phyloP scores from a whole-genome alignment of 1,284 basidiomycete species.

The Ganoderma lucidum region DNA sequence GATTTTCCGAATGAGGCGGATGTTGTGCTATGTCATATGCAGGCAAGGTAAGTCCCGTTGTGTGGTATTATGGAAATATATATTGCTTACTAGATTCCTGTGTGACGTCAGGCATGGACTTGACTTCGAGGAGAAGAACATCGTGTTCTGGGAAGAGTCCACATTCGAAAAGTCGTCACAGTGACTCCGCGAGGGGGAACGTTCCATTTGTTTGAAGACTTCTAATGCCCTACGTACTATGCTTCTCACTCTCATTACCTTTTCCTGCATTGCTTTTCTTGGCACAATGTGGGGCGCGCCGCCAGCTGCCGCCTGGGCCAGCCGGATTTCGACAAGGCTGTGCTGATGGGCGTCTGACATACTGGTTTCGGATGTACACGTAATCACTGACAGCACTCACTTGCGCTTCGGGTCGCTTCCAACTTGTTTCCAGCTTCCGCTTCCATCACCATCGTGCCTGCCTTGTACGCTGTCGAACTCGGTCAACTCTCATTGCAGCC shows the following conservation, averaged over 20 bases:
- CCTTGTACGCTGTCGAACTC: neutral
- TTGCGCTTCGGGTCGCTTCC: neutral
- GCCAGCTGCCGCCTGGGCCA: no score
- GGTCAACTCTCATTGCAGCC: no score
- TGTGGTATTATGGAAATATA: neutral
- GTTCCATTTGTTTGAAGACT: no score
- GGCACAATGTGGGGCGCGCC: no score
- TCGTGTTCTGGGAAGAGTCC: neutral
- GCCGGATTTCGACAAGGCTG: no score
- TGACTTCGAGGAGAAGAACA: neutral
- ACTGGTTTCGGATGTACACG: neutral
- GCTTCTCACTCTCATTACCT: no score
- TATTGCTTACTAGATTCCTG: neutral
- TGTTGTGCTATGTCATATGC: constrained; percentile 15
- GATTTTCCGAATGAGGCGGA: neutral
- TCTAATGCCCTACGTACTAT: no score
- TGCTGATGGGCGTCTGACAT: neutral
- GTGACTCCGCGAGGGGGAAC: no score
- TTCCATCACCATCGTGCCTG: neutral
- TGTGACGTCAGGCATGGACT: neutral
- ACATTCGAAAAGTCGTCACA: neutral
- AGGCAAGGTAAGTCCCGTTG: constrained; percentile 7
- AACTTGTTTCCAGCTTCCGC: neutral
- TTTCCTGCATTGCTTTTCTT: no score
- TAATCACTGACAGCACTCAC: neutral